Conservation (phyloP, 805 yeast species). For the Candida michaelii region DNA sequence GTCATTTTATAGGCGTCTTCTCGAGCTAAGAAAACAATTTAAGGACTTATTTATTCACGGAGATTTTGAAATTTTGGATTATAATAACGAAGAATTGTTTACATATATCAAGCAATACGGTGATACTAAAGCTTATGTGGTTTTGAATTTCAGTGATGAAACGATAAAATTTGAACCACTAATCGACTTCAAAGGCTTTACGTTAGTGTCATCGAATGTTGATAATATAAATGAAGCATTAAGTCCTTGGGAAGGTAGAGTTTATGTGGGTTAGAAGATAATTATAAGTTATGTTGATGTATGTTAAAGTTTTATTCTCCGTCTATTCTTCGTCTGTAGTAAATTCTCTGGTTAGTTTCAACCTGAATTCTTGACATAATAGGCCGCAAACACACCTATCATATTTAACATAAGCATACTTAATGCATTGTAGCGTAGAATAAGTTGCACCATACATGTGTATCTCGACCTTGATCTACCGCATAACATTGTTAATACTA, state of each 20-base stretch:
- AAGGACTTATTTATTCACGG: constrained; percentile 50
- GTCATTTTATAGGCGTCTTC: constrained; percentile 45
- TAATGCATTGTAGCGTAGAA: too few species aligned
- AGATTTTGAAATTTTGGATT: constrained; percentile 42
- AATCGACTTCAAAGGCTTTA: constrained; percentile 22
- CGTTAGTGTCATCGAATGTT: constrained; percentile 34
- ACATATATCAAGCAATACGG: constrained; percentile 39
- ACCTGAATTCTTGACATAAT: too few species aligned
- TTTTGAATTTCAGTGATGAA: constrained; percentile 44
- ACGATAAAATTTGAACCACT: constrained; percentile 28
- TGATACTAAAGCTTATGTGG: constrained; percentile 31
- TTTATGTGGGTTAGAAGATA: constrained; percentile 22
- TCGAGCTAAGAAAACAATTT: constrained; percentile 43
- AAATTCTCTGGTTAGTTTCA: too few species aligned
- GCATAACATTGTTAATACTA: too few species aligned
- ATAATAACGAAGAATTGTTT: constrained; percentile 41
- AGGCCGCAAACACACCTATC: too few species aligned
- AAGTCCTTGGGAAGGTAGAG: constrained; percentile 47
- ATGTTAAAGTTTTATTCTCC: too few species aligned
- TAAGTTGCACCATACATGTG: too few species aligned
- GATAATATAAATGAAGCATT: constrained; percentile 22
- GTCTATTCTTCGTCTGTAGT: too few species aligned
- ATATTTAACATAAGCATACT: too few species aligned
- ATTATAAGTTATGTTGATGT: background rate
- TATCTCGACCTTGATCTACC: too few species aligned